Evolutionary conservation across 257 asterid genomes (phyloP), one percentile per base, ranked within the genome.

Genomic region (Solanum tacnaense): DNA sequence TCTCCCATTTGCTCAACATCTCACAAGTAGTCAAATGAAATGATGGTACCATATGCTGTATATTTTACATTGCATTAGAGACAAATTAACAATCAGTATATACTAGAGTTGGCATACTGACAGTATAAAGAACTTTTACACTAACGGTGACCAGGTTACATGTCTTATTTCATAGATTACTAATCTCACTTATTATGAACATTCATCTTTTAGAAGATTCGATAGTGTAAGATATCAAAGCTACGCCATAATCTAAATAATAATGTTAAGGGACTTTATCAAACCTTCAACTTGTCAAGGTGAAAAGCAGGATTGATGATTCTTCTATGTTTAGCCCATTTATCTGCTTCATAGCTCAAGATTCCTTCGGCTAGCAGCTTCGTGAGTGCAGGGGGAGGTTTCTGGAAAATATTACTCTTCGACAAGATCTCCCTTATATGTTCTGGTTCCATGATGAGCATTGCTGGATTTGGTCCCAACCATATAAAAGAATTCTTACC

Each of bases 251-350:
- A 38, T 68, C 4, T 68, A 27, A 29, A 70, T 7, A 29, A 35
- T 70, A 35, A 21, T 1, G 27, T 18, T 72, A 8, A 32, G 79
- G 27, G 35, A 32, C 15, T 72, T n/a, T 5, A 67, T 67, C 27
- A 20, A 65, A 89, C 91, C 92, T 87, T 91, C 39, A 91, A 23
- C 82, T 87, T 91, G 68, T 89, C 92, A 3, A n/a, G 44, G 12
- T 85, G 32, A 13, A 91, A 91, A 56, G 90, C 90, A 35, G 90
- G 91, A 39, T 86, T 91, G 36, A 91, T 73, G 20, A 91, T 83
- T 72, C 86, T 87, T 34, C 91, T 85, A 60, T 91, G 92, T 70
- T 89, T 91, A 9, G 86, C 85, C 89, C 90, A 91, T 87, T 89
- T 67, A 25, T 91, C 87, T 27, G 32, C 78, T 70, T 88, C 89